These are phyloP conservation scores for Blakeslea trispora DNA, from an alignment of 371 early-diverging fungal genomes.

Conservation along the genomic window DNA sequence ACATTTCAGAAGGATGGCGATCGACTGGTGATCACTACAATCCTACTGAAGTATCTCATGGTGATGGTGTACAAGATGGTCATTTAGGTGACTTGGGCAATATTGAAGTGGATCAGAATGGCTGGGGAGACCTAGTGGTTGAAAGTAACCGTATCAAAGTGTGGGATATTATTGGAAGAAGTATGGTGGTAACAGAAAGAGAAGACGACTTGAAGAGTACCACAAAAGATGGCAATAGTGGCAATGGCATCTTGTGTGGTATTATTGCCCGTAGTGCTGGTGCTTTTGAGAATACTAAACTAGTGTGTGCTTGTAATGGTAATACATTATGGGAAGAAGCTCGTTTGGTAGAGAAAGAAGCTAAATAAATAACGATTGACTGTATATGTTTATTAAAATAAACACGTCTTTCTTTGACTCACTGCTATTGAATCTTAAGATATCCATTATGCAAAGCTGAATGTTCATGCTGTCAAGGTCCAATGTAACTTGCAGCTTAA, in stretches of 20 bases:
- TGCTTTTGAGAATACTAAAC: conserved; percentile 86
- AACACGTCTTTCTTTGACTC: too few relatives aligned
- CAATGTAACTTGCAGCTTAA: too few relatives aligned
- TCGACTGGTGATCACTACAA: conserved; percentile 65
- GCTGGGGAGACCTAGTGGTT: conserved; percentile 74
- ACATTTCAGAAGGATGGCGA: conserved; percentile 63
- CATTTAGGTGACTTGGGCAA: conserved; percentile 74
- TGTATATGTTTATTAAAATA: too few relatives aligned
- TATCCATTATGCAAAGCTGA: too few relatives aligned
- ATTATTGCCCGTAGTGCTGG: conserved; percentile 90
- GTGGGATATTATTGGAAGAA: conserved; percentile 88
- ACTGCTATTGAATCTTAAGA: too few relatives aligned
- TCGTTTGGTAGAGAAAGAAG: conserved; percentile 27
- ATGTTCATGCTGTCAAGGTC: too few relatives aligned
- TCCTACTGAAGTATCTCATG: conserved; percentile 58
- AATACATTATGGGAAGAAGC: conserved; percentile 88
- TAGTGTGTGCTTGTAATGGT: conserved; percentile 87
- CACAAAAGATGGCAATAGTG: conserved; percentile 60
- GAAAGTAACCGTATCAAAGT: conserved; percentile 76
- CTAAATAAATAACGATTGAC: conserved; percentile 6
- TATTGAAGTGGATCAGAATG: conserved; percentile 66
- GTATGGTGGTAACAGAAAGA: conserved; percentile 67
- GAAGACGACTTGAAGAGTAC: conserved; percentile 48
- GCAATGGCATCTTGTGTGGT: conserved; percentile 74
- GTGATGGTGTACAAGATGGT: conserved; percentile 48